Evolutionary conservation across 2,329 filamentous ascomycete genomes (phyloP).

Genomic region (Trichoderma citrinoviride): DNA sequence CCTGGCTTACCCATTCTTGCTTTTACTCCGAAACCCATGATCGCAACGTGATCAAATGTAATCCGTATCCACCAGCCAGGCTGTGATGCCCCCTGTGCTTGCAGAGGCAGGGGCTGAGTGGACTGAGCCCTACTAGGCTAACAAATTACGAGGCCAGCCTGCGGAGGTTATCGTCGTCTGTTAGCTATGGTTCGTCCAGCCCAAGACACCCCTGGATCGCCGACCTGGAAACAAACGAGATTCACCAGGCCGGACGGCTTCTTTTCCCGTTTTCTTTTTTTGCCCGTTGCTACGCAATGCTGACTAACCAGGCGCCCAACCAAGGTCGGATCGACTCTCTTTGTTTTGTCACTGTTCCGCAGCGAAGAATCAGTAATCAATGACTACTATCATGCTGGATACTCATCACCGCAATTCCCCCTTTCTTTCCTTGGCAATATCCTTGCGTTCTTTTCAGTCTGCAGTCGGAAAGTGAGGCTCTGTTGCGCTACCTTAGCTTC

Average conservation of each 20-base stretch:
- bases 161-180: not conserved
- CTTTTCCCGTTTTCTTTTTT: too few relatives aligned
- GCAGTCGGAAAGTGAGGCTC: not conserved
- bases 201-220: not conserved
- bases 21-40: not conserved
- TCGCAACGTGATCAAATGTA: constrained; percentile 8
- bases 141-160: not conserved
- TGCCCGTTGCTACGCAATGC: too few relatives aligned
- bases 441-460: not conserved
- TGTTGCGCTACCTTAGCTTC: not conserved
- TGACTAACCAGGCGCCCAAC: too few relatives aligned
- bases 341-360: too few relatives aligned
- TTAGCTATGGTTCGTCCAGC: constrained; percentile 1
- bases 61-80: not conserved
- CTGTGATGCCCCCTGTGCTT: not conserved
- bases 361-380: too few relatives aligned
- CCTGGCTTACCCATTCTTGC: not conserved
- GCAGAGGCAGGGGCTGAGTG: not conserved
- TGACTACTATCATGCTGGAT: too few relatives aligned
- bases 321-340: too few relatives aligned
- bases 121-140: not conserved
- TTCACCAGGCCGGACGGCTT: too few relatives aligned
- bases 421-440: not conserved
- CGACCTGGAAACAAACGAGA: not conserved
- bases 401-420: not conserved